Evolutionary conservation across 1,139 yeast species (phyloP).

Genomic region (Saccharomycopsis hybrid): DNA sequence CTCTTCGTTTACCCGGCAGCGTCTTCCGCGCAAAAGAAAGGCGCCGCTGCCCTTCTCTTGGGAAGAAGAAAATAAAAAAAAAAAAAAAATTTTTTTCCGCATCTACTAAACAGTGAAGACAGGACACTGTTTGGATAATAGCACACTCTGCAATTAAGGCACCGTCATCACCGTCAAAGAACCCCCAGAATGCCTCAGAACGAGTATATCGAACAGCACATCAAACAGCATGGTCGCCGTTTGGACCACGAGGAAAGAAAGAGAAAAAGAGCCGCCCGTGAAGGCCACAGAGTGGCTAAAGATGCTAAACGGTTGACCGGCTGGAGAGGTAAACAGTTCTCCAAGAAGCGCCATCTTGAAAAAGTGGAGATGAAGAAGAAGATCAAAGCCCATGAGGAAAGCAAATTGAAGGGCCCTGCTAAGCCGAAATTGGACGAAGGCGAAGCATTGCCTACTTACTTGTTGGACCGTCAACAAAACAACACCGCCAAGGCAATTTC

Average conservation of each 20-base stretch:
- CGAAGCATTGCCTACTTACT: slow-evolving; percentile 96
- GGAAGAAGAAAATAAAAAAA: not conserved
- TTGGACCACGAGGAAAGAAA: slow-evolving; percentile 92
- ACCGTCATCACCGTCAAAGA: too few relatives aligned
- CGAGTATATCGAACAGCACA: slow-evolving; percentile 98
- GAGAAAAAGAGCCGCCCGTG: slow-evolving; percentile 96
- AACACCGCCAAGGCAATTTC: slow-evolving; percentile 95
- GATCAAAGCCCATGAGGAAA: slow-evolving; percentile 95
- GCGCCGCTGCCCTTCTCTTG: too few relatives aligned
- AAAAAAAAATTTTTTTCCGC: too few relatives aligned
- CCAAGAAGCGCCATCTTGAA: slow-evolving; percentile 94
- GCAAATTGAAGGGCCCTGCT: slow-evolving; percentile 86
- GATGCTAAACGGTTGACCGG: slow-evolving; percentile 95
- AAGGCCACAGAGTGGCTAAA: slow-evolving; percentile 86
- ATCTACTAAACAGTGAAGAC: too few relatives aligned
- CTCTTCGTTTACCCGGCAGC: slow-evolving; percentile 1
- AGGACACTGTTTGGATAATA: too few relatives aligned
- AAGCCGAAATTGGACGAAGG: slow-evolving; percentile 75
- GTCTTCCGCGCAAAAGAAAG: not conserved
- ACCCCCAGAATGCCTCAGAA: slow-evolving; percentile 83
- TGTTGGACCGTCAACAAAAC: slow-evolving; percentile 92
- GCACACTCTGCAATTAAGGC: too few relatives aligned
- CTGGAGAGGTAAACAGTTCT: slow-evolving; percentile 97
- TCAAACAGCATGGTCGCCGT: slow-evolving; percentile 96
- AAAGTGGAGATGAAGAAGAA: slow-evolving; percentile 99